These are phyloP conservation scores for Beauveria medogensis DNA, from an alignment of 2,329 filamentous ascomycete species.

Conservation along the genomic window DNA sequence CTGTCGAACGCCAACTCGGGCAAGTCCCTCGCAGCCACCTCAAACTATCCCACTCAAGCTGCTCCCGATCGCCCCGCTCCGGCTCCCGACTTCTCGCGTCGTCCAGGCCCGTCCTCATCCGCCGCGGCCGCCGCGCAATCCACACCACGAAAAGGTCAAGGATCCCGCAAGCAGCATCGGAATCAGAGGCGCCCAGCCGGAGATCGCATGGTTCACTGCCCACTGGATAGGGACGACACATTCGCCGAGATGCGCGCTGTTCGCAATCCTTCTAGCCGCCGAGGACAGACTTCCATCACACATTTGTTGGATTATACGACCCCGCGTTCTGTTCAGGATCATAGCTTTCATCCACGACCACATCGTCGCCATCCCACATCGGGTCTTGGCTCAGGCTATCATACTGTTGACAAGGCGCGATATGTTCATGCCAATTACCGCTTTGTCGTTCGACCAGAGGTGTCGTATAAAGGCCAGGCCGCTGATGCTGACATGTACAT, in stretches of 20 bases:
- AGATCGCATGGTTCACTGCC: slow-evolving; percentile 24
- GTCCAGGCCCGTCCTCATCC: slow-evolving; percentile 31
- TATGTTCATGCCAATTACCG: slow-evolving; percentile 94
- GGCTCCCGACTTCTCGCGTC: slow-evolving; percentile 43
- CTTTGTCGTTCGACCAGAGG: slow-evolving; percentile 82
- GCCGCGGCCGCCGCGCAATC: slow-evolving; percentile 23
- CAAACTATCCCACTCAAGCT: slow-evolving; percentile 32
- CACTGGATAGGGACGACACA: slow-evolving; percentile 70
- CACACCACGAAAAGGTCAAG: slow-evolving; percentile 67
- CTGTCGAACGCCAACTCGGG: slow-evolving; percentile 28
- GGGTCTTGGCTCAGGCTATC: slow-evolving; percentile 82
- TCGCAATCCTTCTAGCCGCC: slow-evolving; percentile 56
- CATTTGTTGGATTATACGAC: slow-evolving; percentile 89
- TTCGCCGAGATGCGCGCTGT: slow-evolving; percentile 68
- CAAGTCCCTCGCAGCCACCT: slow-evolving; percentile 42
- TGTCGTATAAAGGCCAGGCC: slow-evolving; percentile 71
- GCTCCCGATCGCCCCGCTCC: slow-evolving; percentile 35
- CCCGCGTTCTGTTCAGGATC: slow-evolving; percentile 60
- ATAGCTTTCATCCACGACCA: slow-evolving; percentile 44
- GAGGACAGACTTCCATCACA: slow-evolving; percentile 94
- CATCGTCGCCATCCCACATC: slow-evolving; percentile 68
- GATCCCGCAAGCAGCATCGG: slow-evolving; percentile 73
- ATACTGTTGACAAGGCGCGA: slow-evolving; percentile 83
- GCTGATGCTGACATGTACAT: slow-evolving; percentile 81
- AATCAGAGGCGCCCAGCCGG: slow-evolving; percentile 62